Evolutionary conservation across 441 rosid genomes (phyloP), one percentile per base, ranked within the genome.

Genomic region (Euphorbia schlechtendalii): DNA sequence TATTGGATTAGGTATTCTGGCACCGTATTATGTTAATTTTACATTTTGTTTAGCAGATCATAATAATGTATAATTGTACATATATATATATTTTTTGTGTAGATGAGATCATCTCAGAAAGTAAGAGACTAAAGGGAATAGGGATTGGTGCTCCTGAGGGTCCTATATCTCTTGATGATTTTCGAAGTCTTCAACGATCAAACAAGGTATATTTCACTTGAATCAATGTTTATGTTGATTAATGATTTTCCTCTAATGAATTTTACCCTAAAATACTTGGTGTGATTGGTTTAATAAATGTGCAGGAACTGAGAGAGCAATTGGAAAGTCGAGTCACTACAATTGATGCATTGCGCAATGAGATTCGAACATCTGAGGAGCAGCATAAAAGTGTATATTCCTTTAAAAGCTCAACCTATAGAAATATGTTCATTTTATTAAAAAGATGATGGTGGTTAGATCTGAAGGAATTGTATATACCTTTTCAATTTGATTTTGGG

Each of bases 71-170:
- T n/a, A n/a, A n/a, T n/a, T 48, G 51, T 17, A 65, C 28, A 55
- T 15, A 69, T 51, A 58, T 66, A n/a, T n/a, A n/a, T n/a, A n/a
- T 57, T 52, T 56, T 30, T 8, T 73, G 52, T 40, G 70, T 81
- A 89, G 97, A 86, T 76, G 97, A 86, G 64, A 49, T 77, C 72
- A 63, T 63, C 65, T 68, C 74, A 58, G 92, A 88, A 68, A 83
- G 57, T 74, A 90, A 94, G 79, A 88, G 94, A 72, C 72, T 81
- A 41, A 94, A 90, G 75, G 96, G 96, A 32, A 82, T 89, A 67
- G 99, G 96, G 61, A 86, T 90, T 75, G 87, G 96, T 81, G 94
- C 93, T 81, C 89, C 89, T 32, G 93, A 89, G 71, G 99, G 96
- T 71, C 99, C 99, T 65, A 69, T 90, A 75, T 94, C 93, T 65